phyloP scores from a whole-genome alignment of 441 rosid genomes.

The Biscutella laevigata region DNA sequence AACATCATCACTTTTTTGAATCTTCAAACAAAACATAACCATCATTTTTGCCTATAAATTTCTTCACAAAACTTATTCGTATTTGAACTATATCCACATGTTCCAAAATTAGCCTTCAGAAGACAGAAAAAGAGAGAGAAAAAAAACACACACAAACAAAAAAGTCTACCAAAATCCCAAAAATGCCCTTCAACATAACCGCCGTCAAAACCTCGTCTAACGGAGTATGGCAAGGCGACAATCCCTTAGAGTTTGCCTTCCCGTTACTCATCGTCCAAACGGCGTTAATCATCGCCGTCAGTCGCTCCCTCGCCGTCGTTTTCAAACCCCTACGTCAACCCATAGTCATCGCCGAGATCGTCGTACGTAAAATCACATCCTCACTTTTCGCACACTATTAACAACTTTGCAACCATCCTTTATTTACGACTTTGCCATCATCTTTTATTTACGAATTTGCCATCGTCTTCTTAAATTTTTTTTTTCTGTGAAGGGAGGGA shows the following conservation, averaged over 20 bases:
- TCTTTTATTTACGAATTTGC: no score
- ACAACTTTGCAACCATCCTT: no score
- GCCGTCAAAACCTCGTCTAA: constrained; percentile 48
- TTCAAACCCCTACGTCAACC: constrained; percentile 73
- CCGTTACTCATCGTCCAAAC: constrained; percentile 57
- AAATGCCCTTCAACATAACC: constrained; percentile 40
- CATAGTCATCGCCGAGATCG: constrained; percentile 62
- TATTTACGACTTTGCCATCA: no score
- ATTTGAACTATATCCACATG: neutral
- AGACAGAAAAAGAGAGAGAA: no score
- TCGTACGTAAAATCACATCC: constrained; percentile 46
- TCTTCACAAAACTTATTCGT: neutral
- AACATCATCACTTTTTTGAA: constrained; percentile 5
- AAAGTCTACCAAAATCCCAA: neutral
- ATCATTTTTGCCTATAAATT: constrained; percentile 19
- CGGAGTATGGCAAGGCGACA: constrained; percentile 68
- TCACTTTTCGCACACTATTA: no score
- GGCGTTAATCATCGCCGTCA: constrained; percentile 39
- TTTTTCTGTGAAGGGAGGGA: no score
- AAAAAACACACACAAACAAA: no score
- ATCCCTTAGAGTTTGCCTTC: constrained; percentile 51
- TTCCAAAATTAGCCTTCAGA: constrained; percentile 11
- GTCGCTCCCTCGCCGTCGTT: constrained; percentile 49
- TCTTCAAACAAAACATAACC: neutral
- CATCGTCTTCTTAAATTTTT: no score